Percentiles rank a stretch among this genome's conserved stretches.
Evolutionary conservation across 1,284 basidiomycete species (phyloP).

Genomic region (Ustanciosporium gigantosporum): DNA sequence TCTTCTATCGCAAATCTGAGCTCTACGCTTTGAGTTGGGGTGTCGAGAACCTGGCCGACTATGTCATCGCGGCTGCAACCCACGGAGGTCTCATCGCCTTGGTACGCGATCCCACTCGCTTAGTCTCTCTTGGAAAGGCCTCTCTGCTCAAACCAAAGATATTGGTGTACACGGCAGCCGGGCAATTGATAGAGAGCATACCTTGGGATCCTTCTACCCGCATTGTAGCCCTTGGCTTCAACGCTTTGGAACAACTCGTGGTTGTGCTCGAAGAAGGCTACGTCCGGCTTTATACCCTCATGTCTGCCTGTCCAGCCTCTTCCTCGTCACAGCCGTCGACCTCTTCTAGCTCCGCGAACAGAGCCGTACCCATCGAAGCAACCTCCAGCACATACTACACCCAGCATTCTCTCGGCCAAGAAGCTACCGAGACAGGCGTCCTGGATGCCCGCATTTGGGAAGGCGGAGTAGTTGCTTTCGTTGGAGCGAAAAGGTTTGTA

Average conservation of each 20-base stretch:
- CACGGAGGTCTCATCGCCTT: constrained; percentile 87
- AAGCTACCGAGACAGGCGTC: constrained; percentile 79
- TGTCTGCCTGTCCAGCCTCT: constrained; percentile 40
- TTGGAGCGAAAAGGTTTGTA: constrained; percentile 74
- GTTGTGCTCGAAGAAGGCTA: constrained; percentile 88
- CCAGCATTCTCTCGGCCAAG: constrained; percentile 80
- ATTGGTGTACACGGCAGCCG: constrained; percentile 65
- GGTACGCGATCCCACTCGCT: constrained; percentile 80
- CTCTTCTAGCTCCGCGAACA: constrained; percentile 12
- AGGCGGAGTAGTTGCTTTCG: constrained; percentile 82
- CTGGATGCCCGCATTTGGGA: constrained; percentile 83
- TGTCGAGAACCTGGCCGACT: constrained; percentile 77
- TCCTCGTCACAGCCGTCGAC: constrained; percentile 7
- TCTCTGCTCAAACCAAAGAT: constrained; percentile 71
- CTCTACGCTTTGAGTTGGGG: constrained; percentile 83
- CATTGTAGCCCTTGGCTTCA: constrained; percentile 82
- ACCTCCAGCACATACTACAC: constrained; percentile 73
- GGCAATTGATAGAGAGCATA: constrained; percentile 62
- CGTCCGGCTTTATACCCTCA: constrained; percentile 84
- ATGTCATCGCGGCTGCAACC: constrained; percentile 76
- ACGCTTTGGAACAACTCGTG: constrained; percentile 75
- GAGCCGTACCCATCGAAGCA: constrained; percentile 31
- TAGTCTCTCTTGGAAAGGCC: constrained; percentile 74
- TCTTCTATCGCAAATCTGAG: constrained; percentile 70
- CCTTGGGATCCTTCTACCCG: constrained; percentile 75